Conservation (phyloP, 73 alveolate genomes). For the Stentor coeruleus region DNA sequence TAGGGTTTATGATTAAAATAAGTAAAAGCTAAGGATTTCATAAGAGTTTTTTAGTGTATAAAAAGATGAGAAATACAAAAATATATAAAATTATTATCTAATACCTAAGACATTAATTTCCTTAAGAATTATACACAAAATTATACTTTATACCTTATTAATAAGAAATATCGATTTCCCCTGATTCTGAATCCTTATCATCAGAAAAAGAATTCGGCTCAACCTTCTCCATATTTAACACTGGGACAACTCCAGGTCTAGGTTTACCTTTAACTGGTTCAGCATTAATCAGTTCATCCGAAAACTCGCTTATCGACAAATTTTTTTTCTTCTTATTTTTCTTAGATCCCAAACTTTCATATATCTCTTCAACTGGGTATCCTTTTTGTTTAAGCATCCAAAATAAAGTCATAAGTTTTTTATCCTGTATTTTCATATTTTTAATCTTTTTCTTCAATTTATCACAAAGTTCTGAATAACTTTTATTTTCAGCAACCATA, state of each 20-base stretch:
- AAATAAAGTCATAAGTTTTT: not conserved
- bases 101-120: no score
- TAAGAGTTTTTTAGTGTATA: no score
- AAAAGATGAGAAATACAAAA: no score
- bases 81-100: no score
- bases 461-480: not conserved
- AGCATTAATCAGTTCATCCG: not conserved
- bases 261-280: not conserved
- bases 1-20: no score
- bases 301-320: not conserved
- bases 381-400: not conserved
- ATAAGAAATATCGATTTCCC: no score
- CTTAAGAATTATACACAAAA: no score
- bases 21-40: no score
- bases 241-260: not conserved
- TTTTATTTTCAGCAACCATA: not conserved
- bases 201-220: not conserved
- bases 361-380: conserved; percentile 2
- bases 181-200: not conserved
- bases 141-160: no score
- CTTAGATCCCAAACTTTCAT: not conserved
- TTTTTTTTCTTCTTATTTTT: not conserved
- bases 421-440: not conserved
- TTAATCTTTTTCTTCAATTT: not conserved
- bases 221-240: not conserved